Conservation (phyloP, 2,329 filamentous ascomycete species). For the Tricladium varicosporioides region DNA sequence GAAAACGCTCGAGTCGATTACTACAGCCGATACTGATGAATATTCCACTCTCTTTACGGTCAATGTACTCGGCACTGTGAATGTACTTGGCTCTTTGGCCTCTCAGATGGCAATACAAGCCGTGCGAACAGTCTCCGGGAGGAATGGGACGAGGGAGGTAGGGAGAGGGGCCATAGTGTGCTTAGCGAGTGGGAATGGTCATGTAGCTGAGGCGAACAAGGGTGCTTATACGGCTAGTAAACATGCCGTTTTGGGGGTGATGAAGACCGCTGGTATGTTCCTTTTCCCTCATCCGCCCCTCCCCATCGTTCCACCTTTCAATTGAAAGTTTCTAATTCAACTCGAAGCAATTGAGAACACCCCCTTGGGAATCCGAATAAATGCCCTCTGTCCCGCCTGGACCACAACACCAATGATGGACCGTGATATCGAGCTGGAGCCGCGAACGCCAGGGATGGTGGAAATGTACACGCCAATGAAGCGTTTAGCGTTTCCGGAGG, state of each 20-base stretch:
- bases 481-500: slow-evolving; percentile 10
- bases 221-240: slow-evolving; percentile 2
- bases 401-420: background rate
- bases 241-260: slow-evolving; percentile 5
- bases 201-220: background rate
- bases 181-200: background rate
- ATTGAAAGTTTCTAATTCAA: too few relatives aligned
- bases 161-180: slow-evolving; percentile 3
- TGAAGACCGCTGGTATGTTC: slow-evolving; percentile 8
- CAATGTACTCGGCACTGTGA: slow-evolving; percentile 5
- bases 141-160: slow-evolving; percentile 1
- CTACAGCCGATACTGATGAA: background rate
- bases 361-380: background rate
- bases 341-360: background rate
- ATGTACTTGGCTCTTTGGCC: background rate
- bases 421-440: background rate
- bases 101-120: slow-evolving; percentile 1
- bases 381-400: slow-evolving; percentile 1
- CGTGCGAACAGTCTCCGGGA: background rate
- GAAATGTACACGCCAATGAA: background rate
- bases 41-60: background rate
- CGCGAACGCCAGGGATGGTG: background rate
- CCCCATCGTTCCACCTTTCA: too few relatives aligned
- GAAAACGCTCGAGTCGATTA: background rate
- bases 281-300: too few relatives aligned